phyloP scores from a whole-genome alignment of 805 yeast genomes.

The Sugiyamaella americana region DNA sequence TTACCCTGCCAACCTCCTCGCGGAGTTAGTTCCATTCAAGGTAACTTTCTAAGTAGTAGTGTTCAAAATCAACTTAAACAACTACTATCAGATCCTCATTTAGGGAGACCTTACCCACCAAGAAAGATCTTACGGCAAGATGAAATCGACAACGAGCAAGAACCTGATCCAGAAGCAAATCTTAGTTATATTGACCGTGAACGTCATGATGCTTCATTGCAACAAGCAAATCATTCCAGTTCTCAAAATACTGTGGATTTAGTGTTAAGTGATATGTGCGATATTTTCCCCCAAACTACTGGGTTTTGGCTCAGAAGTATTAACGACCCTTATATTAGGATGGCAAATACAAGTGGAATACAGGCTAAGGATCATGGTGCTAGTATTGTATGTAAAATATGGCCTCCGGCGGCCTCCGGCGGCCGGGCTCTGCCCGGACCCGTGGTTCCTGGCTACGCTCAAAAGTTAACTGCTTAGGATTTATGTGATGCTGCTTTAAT shows the following conservation, averaged over 20 bases:
- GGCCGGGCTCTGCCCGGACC: neutral
- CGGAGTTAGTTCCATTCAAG: slow-evolving; percentile 80
- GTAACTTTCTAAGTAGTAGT: slow-evolving; percentile 61
- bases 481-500: slow-evolving; percentile 86
- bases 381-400: slow-evolving; percentile 51
- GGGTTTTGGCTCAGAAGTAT: slow-evolving; percentile 58
- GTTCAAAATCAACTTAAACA: slow-evolving; percentile 32
- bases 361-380: slow-evolving; percentile 72
- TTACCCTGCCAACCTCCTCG: slow-evolving; percentile 71
- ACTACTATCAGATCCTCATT: slow-evolving; percentile 23
- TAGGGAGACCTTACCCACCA: slow-evolving; percentile 22
- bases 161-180: slow-evolving; percentile 8
- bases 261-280: slow-evolving; percentile 80
- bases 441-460: neutral
- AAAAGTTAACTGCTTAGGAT: slow-evolving; percentile 40
- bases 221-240: neutral
- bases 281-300: slow-evolving; percentile 42
- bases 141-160: slow-evolving; percentile 9
- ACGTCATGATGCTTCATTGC: slow-evolving; percentile 29
- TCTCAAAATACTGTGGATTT: slow-evolving; percentile 48
- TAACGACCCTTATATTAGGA: slow-evolving; percentile 80
- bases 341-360: slow-evolving; percentile 86
- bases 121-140: slow-evolving; percentile 9
- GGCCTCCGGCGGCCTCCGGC: neutral
- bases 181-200: slow-evolving; percentile 26